Conservation (phyloP, 1,284 basidiomycete genomes). For the Cutaneotrichosporon sp. region DNA sequence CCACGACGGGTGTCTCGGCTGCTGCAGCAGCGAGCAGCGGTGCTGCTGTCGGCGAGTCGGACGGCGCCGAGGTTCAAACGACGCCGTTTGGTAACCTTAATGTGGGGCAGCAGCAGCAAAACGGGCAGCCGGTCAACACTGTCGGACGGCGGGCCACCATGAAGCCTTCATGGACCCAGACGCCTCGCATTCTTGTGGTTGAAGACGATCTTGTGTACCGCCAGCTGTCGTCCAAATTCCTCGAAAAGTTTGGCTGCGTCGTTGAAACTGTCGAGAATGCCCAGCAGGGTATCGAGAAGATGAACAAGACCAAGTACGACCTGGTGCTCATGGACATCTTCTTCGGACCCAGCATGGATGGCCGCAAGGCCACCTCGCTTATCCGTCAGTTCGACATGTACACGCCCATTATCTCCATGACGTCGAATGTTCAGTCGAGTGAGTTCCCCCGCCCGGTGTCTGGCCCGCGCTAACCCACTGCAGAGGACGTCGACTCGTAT, state of each 20-base stretch:
- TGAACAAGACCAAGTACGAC: slow-evolving; percentile 91
- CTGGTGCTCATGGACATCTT: slow-evolving; percentile 79
- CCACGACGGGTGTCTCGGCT: not conserved
- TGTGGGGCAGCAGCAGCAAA: not conserved
- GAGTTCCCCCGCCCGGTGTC: slow-evolving; percentile 14
- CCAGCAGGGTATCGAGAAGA: slow-evolving; percentile 88
- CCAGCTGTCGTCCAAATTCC: slow-evolving; percentile 81
- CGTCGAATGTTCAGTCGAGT: slow-evolving; percentile 78
- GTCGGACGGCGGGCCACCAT: slow-evolving; percentile 54
- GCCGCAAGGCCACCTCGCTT: slow-evolving; percentile 67
- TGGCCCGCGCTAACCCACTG: slow-evolving; percentile 7
- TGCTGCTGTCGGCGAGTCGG: not conserved
- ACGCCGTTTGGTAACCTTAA: too few relatives aligned
- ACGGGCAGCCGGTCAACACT: not conserved
- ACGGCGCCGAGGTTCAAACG: too few relatives aligned
- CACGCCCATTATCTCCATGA: slow-evolving; percentile 97
- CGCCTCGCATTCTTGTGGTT: slow-evolving; percentile 80
- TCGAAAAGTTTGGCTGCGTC: slow-evolving; percentile 91
- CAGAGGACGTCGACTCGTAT: slow-evolving; percentile 46
- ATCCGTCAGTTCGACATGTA: slow-evolving; percentile 83
- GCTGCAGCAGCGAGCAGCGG: not conserved
- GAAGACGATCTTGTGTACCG: slow-evolving; percentile 92
- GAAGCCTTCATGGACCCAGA: slow-evolving; percentile 81
- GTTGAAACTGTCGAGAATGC: slow-evolving; percentile 92
- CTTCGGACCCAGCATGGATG: slow-evolving; percentile 46